phyloP scores from a whole-genome alignment of 1,284 basidiomycete genomes.

The Pholiota adiposa region DNA sequence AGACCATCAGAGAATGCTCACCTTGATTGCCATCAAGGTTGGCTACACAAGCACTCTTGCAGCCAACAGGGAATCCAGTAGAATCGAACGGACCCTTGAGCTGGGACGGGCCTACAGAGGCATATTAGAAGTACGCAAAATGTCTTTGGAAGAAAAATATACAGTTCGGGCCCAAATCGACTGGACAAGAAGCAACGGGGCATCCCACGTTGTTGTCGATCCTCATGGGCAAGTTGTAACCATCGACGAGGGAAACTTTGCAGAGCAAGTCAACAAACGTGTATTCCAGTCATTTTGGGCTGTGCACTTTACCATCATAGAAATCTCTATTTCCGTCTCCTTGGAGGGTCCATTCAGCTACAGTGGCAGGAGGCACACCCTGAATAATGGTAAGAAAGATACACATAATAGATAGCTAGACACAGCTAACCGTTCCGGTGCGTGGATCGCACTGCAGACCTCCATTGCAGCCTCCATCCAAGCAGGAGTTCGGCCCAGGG shows the following conservation, averaged over 20 bases:
- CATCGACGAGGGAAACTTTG: slow-evolving; percentile 50
- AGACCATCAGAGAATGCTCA: slow-evolving; percentile 3
- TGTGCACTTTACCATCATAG: slow-evolving; percentile 41
- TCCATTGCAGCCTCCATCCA: slow-evolving; percentile 61
- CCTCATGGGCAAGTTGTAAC: slow-evolving; percentile 52
- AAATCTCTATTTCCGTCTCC: slow-evolving; percentile 38
- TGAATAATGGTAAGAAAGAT: background rate
- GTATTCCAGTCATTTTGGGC: background rate
- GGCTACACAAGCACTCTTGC: slow-evolving; percentile 61
- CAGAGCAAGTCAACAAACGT: background rate
- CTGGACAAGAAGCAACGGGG: slow-evolving; percentile 50
- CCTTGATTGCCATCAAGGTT: slow-evolving; percentile 47
- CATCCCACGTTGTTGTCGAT: slow-evolving; percentile 58
- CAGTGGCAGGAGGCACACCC: slow-evolving; percentile 58
- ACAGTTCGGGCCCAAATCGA: slow-evolving; percentile 52
- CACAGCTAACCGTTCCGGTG: slow-evolving; percentile 48
- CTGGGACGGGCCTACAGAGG: slow-evolving; percentile 48
- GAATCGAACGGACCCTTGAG: slow-evolving; percentile 58
- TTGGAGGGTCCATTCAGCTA: slow-evolving; percentile 57
- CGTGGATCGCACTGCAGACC: slow-evolving; percentile 53
- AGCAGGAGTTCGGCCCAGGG: slow-evolving; percentile 58
- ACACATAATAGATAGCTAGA: background rate
- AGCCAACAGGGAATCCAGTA: slow-evolving; percentile 58
- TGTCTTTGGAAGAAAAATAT: slow-evolving; percentile 27
- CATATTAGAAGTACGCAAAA: slow-evolving; percentile 4